phyloP scores from a whole-genome alignment of 164 flowering plant genomes.

The Cinnamomum micranthum region DNA sequence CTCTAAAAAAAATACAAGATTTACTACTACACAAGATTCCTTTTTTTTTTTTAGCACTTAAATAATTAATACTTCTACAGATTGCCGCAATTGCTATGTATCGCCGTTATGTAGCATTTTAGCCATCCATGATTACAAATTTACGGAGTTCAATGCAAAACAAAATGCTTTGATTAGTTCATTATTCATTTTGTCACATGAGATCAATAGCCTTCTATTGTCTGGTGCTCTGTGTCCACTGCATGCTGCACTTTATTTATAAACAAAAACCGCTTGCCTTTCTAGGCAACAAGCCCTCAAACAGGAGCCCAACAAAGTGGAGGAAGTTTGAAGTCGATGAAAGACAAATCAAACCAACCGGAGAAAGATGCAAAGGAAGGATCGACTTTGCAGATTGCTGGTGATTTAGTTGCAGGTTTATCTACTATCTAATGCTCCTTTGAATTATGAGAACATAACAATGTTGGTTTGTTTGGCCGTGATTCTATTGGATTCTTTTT shows the following conservation, averaged over 20 bases:
- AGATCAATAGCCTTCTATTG: background rate
- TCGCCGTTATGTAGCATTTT: too few species aligned
- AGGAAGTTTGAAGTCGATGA: constrained; percentile 82
- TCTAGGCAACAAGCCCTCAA: constrained; percentile 94
- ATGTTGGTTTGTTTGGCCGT: background rate
- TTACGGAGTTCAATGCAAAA: background rate
- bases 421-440: background rate
- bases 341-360: constrained; percentile 64
- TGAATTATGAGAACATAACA: background rate
- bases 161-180: background rate
- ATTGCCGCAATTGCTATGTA: too few species aligned
- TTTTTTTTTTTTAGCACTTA: too few species aligned
- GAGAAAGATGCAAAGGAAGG: constrained; percentile 82
- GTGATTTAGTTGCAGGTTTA: constrained; percentile 17
- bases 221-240: background rate
- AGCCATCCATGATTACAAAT: too few species aligned
- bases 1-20: too few species aligned
- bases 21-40: too few species aligned
- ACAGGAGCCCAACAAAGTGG: constrained; percentile 68
- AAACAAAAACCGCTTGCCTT: background rate
- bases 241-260: background rate
- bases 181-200: background rate
- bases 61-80: too few species aligned
- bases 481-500: background rate
- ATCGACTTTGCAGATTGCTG: constrained; percentile 75